Base-by-base conservation (phyloP, 768 basidiomycete genomes). In the Trametopsis cervina region DNA sequence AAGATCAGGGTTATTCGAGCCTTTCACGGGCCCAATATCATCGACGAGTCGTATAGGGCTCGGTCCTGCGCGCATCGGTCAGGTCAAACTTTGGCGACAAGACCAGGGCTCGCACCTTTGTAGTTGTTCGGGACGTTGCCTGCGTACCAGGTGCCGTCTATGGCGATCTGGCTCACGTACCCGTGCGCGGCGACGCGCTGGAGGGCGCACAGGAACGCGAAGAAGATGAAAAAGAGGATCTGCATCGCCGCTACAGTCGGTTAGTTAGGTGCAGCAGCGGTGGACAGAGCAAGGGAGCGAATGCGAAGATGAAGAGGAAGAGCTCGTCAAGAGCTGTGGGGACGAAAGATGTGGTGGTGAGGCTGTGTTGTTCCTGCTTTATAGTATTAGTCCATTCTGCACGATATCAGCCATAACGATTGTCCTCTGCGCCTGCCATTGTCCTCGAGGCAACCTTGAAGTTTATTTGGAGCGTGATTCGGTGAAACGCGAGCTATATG, bases 1-100 rank as follows among this genome's bases (percentile, higher is more conserved):
- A 10, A 84, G 42, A 44, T 67, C 69, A 2, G 73, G 56, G 56
- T 84, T 85, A 29, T 46, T 64, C 17, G 81, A 74, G 33, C 79
- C 80, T 62, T 85, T 77, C 50, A 77, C 73, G 1, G 78, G 77
- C 0, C 61, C 51, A 50, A 71, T 69, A 52, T 59, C 60, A 46
- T 66, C 59, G 42, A 79, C 66, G 43, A 68, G 68, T 18, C 76
- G 74, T 36, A 79, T 67, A 20, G 74, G 70, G 42, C 68, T 65
- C 6, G 70, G 63, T 18, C 59, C 61, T 63, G 51, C 12, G 25
- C n/a, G 40, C 40, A 26, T 52, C 15, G 43, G 41, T 21, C 21
- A 24, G 15, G 4, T 3, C 10, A 17, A 4, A 4, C 29, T 42
- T 5, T 25, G 20, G 23, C 4, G 18, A 3, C 23, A 50, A 2